Evolutionary conservation across 495 filamentous ascomycete genomes (phyloP).

Genomic region (Penicillium coprophilum): DNA sequence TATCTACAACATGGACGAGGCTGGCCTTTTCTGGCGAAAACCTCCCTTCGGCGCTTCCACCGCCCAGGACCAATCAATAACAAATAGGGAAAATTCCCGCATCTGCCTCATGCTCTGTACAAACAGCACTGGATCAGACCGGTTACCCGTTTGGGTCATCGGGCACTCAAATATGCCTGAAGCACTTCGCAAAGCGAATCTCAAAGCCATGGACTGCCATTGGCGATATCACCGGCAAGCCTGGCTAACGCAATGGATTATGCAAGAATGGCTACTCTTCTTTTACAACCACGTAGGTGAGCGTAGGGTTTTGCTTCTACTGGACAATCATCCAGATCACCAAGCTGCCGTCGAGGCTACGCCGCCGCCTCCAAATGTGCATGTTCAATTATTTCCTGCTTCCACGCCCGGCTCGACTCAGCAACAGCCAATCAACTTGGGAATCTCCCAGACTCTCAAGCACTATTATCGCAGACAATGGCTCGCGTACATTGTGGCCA

Average conservation of each 20-base stretch:
- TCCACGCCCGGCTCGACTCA: constrained; percentile 11
- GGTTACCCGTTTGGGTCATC: constrained; percentile 23
- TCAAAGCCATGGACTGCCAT: constrained; percentile 12
- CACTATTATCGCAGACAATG: constrained; percentile 22
- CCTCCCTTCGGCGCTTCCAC: constrained; percentile 14
- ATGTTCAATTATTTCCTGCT: constrained; percentile 25
- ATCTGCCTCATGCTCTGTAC: constrained; percentile 24
- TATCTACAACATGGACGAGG: constrained; percentile 31
- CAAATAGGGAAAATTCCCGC: constrained; percentile 18
- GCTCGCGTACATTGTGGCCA: constrained; percentile 13
- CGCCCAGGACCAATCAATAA: neutral
- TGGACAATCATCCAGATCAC: constrained; percentile 28
- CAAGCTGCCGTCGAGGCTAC: constrained; percentile 17
- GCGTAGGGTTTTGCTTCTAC: constrained; percentile 24
- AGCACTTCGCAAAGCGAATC: constrained; percentile 16
- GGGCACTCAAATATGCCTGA: constrained; percentile 22
- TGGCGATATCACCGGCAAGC: constrained; percentile 25
- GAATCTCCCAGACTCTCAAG: constrained; percentile 32
- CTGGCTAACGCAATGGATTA: constrained; percentile 23
- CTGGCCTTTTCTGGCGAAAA: constrained; percentile 26
- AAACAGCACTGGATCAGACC: constrained; percentile 25
- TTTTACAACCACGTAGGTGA: constrained; percentile 27
- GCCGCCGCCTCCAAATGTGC: constrained; percentile 21
- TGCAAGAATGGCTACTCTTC: constrained; percentile 25
- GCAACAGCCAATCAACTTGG: constrained; percentile 27